Conservation (phyloP, 208 protist genomes). For the Sergeia podlipaevii region DNA sequence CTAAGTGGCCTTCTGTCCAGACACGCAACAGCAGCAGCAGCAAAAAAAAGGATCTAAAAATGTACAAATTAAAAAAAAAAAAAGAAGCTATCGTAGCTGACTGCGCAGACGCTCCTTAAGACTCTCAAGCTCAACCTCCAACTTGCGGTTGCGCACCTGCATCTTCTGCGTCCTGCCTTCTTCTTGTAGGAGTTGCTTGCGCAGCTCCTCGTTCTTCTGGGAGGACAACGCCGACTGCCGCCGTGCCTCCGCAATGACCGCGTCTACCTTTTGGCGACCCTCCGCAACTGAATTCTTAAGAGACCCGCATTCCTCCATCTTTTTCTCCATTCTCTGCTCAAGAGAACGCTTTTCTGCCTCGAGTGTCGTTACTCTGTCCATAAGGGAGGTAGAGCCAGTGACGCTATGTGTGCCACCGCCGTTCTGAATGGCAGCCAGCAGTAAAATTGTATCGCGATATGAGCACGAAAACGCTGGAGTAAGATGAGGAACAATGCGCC, state of each 20-base stretch:
- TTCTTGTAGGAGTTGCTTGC: constrained; percentile 76
- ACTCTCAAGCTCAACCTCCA: constrained; percentile 65
- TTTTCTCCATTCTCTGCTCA: constrained; percentile 29
- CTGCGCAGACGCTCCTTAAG: constrained; percentile 27
- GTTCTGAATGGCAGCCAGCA: constrained; percentile 55
- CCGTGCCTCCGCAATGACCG: constrained; percentile 38
- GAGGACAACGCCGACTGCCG: constrained; percentile 42
- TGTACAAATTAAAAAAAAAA: background rate
- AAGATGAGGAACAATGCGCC: constrained; percentile 62
- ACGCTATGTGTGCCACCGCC: constrained; percentile 20
- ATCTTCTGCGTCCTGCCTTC: constrained; percentile 70
- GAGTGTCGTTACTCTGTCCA: constrained; percentile 35
- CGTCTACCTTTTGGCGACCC: constrained; percentile 34
- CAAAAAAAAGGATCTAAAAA: background rate
- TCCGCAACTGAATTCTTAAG: constrained; percentile 48
- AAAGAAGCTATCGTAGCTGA: constrained; percentile 12
- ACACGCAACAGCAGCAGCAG: background rate
- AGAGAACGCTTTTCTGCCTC: constrained; percentile 52
- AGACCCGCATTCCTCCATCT: constrained; percentile 36
- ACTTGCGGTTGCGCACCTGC: constrained; percentile 49
- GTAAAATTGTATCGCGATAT: constrained; percentile 51
- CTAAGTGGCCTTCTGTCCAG: background rate
- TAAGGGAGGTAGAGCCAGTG: constrained; percentile 24
- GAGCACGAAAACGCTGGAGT: constrained; percentile 61
- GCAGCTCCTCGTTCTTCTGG: constrained; percentile 64